Evolutionary conservation across 1,284 basidiomycete genomes (phyloP), one percentile per base, ranked within the genome.

Genomic region (Volvariella surrecta): DNA sequence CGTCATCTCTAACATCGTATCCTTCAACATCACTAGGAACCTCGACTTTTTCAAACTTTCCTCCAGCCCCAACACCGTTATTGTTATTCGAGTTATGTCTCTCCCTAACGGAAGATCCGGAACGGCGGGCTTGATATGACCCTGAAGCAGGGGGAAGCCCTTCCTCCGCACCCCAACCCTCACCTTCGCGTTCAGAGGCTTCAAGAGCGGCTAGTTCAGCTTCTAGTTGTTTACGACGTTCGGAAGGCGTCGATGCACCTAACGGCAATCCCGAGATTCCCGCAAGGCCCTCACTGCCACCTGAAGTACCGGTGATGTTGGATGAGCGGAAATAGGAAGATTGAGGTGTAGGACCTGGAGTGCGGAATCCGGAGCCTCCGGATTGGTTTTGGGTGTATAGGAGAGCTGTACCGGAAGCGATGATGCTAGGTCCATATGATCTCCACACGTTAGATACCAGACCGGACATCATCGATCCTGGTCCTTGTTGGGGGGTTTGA

Each of bases 351-450:
- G 44, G n/a, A 28, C 19, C 37, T 11, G 31, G 15, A 13, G 41
- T 9, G 11, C 34, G 21, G 48, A 19, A 50, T 34, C 8, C 43
- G 6, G 24, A 28, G 11, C 11, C 11, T 35, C 48, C 42, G 46
- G 45, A 48, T 2, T 53, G 55, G 0, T 54, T 18, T 37, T 49
- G 3, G 48, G 80, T 74, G 7, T 65, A 63, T 22, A 85, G 59
- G 8, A 87, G 55, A 4, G 73, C 73, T 0, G 79, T 70, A 11
- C 83, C 82, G 0, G 71, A 70, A 0, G 82, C 82, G 10, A 89
- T 53, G 34, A 89, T 70, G 1, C 71, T 60, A 1, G 89, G 87
- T 0, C 85, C 88, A 50, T 87, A 91, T 3, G 76, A 74, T 11
- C 70, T 65, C 82, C 86, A 86, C 13, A 89, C 64, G 0, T 79